Conservation (phyloP, 2,329 filamentous ascomycete species). For the Periconia sp. region DNA sequence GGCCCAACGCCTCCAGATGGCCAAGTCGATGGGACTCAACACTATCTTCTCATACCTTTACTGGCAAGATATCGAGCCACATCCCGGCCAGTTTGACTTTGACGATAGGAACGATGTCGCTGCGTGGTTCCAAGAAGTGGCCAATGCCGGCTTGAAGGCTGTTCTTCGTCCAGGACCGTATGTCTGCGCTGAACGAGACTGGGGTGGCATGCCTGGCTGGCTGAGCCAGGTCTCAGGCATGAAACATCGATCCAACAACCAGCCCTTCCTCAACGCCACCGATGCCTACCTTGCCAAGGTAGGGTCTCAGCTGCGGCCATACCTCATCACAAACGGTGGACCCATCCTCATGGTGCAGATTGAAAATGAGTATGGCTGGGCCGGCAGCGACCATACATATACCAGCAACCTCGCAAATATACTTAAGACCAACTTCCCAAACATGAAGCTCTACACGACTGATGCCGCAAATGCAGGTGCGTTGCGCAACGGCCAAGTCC, state of each 20-base stretch:
- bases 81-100: conserved; percentile 43
- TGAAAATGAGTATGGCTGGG: conserved; percentile 57
- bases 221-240: conserved; percentile 46
- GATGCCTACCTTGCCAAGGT: conserved; percentile 44
- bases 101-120: conserved; percentile 52
- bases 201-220: conserved; percentile 54
- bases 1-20: conserved; percentile 49
- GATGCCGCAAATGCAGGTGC: conserved; percentile 51
- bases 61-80: conserved; percentile 54
- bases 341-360: conserved; percentile 55
- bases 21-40: conserved; percentile 53
- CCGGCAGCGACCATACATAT: conserved; percentile 50
- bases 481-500: conserved; percentile 48
- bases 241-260: conserved; percentile 47
- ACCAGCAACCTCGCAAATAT: conserved; percentile 47
- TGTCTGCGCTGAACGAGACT: conserved; percentile 54
- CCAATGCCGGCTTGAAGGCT: conserved; percentile 51
- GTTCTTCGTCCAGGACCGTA: conserved; percentile 54
- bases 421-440: conserved; percentile 43
- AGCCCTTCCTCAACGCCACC: conserved; percentile 43
- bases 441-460: conserved; percentile 53
- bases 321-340: conserved; percentile 48
- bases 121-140: conserved; percentile 50
- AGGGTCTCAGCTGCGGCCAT: conserved; percentile 37
- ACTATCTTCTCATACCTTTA: conserved; percentile 56